Conservation (phyloP, 2,329 filamentous ascomycete species). For the Stylonectria norvegica region DNA sequence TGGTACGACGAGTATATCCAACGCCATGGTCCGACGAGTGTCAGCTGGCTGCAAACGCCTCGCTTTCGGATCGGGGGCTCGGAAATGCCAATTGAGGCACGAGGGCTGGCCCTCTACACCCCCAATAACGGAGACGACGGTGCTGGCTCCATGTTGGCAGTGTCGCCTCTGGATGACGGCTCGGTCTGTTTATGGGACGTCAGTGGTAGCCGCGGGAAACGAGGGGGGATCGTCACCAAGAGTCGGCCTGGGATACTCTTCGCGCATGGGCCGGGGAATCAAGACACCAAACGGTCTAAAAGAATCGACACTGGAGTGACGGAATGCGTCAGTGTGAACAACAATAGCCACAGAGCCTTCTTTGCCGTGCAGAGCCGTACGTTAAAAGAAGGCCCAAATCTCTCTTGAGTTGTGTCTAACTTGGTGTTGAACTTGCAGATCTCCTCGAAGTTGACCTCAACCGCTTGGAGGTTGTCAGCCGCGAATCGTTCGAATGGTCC, state of each 20-base stretch:
- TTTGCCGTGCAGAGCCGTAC: slow-evolving; percentile 72
- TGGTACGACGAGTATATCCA: slow-evolving; percentile 93
- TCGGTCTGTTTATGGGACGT: slow-evolving; percentile 86
- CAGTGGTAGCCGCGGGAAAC: slow-evolving; percentile 49
- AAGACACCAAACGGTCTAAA: slow-evolving; percentile 50
- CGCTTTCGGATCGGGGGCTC: slow-evolving; percentile 38
- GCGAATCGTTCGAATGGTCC: slow-evolving; percentile 72
- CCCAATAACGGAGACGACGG: slow-evolving; percentile 49
- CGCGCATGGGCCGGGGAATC: slow-evolving; percentile 45
- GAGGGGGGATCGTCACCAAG: slow-evolving; percentile 61
- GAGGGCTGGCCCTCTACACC: slow-evolving; percentile 67
- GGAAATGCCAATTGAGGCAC: slow-evolving; percentile 59
- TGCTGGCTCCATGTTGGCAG: slow-evolving; percentile 49
- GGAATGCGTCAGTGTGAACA: slow-evolving; percentile 81
- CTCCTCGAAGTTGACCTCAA: slow-evolving; percentile 80
- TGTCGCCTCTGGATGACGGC: slow-evolving; percentile 81
- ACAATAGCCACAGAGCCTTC: slow-evolving; percentile 63
- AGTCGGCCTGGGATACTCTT: slow-evolving; percentile 68
- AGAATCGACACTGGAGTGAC: slow-evolving; percentile 71
- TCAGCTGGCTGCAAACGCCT: slow-evolving; percentile 74
- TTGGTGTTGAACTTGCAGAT: slow-evolving; percentile 29
- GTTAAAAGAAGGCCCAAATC: slow-evolving; percentile 27
- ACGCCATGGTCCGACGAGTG: slow-evolving; percentile 67
- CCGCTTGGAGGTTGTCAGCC: slow-evolving; percentile 65
- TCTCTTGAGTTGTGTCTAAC: background rate